Evolutionary conservation across 1,284 basidiomycete genomes (phyloP).

Genomic region (Ganoderma sinense): DNA sequence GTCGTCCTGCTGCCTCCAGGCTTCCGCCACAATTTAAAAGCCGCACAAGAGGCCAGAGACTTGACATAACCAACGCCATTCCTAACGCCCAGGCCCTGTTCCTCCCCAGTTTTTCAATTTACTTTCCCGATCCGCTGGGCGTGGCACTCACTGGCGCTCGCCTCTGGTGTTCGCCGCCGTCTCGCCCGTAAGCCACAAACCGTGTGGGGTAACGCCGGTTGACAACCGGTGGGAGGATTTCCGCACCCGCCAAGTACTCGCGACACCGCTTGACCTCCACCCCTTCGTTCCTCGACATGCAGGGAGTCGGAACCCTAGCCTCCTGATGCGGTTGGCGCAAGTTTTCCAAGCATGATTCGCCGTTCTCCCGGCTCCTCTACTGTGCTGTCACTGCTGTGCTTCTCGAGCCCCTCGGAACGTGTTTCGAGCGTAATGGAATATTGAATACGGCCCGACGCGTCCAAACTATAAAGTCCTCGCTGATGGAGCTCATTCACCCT

Average conservation of each 20-base stretch:
- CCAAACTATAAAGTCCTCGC: background rate
- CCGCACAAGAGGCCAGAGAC: background rate
- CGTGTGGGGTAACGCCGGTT: background rate
- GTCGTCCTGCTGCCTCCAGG: background rate
- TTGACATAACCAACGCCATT: background rate
- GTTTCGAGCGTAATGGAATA: background rate
- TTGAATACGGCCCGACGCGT: background rate
- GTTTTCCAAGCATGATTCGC: background rate
- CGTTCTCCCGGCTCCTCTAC: background rate
- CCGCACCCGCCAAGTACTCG: background rate
- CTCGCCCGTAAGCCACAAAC: background rate
- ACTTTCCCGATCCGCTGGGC: background rate
- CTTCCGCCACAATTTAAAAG: background rate
- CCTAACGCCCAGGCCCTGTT: background rate
- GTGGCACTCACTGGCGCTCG: background rate
- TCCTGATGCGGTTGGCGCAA: background rate
- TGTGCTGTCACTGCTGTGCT: background rate
- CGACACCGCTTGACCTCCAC: background rate
- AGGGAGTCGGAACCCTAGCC: background rate
- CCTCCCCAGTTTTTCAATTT: background rate
- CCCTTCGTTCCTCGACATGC: background rate
- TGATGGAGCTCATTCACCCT: background rate
- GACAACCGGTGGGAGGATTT: background rate
- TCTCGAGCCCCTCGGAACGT: background rate
- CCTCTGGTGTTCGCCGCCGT: background rate